Evolutionary conservation across 257 asterid genomes (phyloP).

Genomic region (Avicennia marina): DNA sequence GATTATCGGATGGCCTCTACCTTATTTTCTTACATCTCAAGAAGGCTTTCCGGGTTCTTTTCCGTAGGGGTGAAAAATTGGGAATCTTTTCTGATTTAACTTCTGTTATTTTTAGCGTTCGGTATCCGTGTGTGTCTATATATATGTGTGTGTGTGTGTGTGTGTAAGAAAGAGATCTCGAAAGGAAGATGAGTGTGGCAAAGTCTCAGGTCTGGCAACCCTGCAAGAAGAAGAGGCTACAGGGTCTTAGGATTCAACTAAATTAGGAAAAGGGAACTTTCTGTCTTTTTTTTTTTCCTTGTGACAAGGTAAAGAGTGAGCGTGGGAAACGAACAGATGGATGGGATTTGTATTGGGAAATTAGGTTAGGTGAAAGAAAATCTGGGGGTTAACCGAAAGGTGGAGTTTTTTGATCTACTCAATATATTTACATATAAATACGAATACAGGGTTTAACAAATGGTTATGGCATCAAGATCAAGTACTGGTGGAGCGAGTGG

Average conservation of each 20-base stretch:
- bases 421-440: constrained; percentile 7
- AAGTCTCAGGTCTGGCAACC: constrained; percentile 3
- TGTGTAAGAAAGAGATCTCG: no score
- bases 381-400: constrained; percentile 1
- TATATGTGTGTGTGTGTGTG: no score
- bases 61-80: background rate
- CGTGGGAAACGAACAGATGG: constrained; percentile 19
- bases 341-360: constrained; percentile 48
- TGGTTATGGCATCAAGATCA: constrained; percentile 62
- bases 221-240: constrained; percentile 19
- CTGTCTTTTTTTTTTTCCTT: background rate
- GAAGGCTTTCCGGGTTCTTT: constrained; percentile 13
- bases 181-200: background rate
- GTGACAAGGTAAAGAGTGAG: background rate
- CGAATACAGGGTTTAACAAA: background rate
- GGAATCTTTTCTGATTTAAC: constrained; percentile 12
- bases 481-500: constrained; percentile 33
- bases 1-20: constrained; percentile 18
- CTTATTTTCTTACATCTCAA: constrained; percentile 16
- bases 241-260: constrained; percentile 19
- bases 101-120: constrained; percentile 1
- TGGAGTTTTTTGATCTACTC: constrained; percentile 11
- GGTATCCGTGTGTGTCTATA: no score
- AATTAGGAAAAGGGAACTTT: background rate
- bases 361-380: constrained; percentile 4